Base-by-base conservation (phyloP, 75 land plant genomes). In the Chamaecyparis obtusa region DNA sequence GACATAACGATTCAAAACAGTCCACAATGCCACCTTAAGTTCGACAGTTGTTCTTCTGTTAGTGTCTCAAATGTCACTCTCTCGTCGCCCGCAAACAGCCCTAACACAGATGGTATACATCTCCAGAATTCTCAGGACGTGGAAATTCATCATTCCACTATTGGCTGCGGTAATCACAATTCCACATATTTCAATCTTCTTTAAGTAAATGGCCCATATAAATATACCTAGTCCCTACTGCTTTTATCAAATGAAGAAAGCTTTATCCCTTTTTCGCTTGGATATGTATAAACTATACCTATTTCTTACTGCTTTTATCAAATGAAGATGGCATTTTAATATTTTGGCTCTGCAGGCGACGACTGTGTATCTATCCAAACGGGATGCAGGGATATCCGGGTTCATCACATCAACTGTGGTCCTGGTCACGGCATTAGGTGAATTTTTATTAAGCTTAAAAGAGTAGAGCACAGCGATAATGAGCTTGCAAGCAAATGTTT, bases 31-130 rank as follows among this genome's bases (percentile, higher is more conserved):
- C 93, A 92, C 37, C 90, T 92, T 51, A 91, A 91, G 85, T 92
- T 92, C 10, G 92, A 91, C 79, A 92, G 84, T 67, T 92, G 93
- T 75, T 30, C 75, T 9, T 81, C 72, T n/a, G 88, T 92, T 9
- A 5, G n/a, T 9, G 90, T 92, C 69, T 46, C 71, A 16, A 81
- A 89, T 85, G 69, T 92, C 19, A 86, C 84, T 85, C 87, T 92
- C 85, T 57, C 67, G 13, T 86, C 93, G 44, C 93, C 93, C 1
- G 84, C 41, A 5, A 64, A 88, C 79, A 92, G 93, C 84, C 93
- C 90, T 48, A 92, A 92, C 87, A 92, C 93, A 46, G 93, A 92
- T 21, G 93, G 93, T 36, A 85, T 92, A 33, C 93, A 92, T 57
- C 88, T 92, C 37, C 93, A 87, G 49, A 88, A 91, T 86, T 91